Conservation (phyloP, 176 grass and related monocot genomes). For the Tillandsia fasciculata region DNA sequence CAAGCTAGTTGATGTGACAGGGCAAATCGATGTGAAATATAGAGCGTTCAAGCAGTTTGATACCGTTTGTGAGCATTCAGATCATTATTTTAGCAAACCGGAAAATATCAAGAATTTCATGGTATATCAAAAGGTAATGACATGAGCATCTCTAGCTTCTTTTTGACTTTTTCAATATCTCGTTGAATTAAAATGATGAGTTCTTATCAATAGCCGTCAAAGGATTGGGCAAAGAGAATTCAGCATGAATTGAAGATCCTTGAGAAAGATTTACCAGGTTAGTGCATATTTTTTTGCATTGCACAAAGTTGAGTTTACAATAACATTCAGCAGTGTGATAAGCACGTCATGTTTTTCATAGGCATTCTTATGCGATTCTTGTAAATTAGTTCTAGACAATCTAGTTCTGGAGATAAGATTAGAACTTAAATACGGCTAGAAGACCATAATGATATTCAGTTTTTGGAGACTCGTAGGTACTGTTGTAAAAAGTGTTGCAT, state of each 20-base stretch:
- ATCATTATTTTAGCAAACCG: constrained; percentile 44
- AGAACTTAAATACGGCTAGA: no score
- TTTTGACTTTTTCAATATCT: neutral
- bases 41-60: constrained; percentile 61
- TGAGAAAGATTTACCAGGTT: constrained; percentile 74
- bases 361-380: no score
- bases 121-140: constrained; percentile 26
- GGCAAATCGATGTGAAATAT: constrained; percentile 41
- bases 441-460: no score
- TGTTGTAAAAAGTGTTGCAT: no score
- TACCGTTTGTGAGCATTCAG: constrained; percentile 38
- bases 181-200: neutral
- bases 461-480: no score
- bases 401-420: no score
- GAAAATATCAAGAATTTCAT: constrained; percentile 12
- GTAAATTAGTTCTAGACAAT: no score
- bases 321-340: no score
- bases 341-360: no score
- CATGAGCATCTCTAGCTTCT: constrained; percentile 9
- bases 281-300: neutral
- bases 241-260: constrained; percentile 78
- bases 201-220: constrained; percentile 42
- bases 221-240: constrained; percentile 58
- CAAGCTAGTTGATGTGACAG: constrained; percentile 17
- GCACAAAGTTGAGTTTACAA: neutral